Conservation (phyloP, 768 basidiomycete genomes). For the Leccinum uliginosum region DNA sequence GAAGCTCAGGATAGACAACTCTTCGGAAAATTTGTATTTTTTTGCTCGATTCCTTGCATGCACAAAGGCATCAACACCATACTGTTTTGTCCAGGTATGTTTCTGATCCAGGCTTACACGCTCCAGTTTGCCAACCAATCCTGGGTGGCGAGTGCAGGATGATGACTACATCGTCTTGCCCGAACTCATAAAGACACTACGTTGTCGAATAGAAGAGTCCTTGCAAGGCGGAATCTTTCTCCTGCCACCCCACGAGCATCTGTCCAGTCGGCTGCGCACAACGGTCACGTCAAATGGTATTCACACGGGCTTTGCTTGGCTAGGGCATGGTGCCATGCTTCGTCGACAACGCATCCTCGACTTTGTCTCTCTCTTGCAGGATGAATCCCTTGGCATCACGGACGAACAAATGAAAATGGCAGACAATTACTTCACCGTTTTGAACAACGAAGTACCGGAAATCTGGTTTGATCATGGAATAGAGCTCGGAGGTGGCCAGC, state of each 20-base stretch:
- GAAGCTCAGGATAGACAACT: conserved; percentile 53
- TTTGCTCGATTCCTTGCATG: conserved; percentile 61
- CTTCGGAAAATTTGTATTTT: conserved; percentile 54
- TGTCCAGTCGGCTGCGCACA: conserved; percentile 49
- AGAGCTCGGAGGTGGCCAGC: conserved; percentile 52
- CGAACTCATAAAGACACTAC: conserved; percentile 51
- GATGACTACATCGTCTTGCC: conserved; percentile 64
- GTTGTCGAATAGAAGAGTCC: conserved; percentile 32
- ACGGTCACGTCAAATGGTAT: conserved; percentile 34
- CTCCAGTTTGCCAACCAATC: not conserved
- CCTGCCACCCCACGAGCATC: conserved; percentile 57
- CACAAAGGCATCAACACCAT: conserved; percentile 42
- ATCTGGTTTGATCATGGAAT: conserved; percentile 64
- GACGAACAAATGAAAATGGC: conserved; percentile 58
- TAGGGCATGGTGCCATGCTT: conserved; percentile 61
- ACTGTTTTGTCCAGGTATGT: conserved; percentile 60
- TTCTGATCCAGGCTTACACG: not conserved
- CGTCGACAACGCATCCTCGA: conserved; percentile 37
- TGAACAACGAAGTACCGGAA: conserved; percentile 53
- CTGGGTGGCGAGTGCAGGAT: conserved; percentile 39
- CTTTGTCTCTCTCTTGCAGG: conserved; percentile 46
- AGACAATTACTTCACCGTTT: conserved; percentile 64
- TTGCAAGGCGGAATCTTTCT: conserved; percentile 41
- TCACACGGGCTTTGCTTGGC: conserved; percentile 60
- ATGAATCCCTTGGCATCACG: conserved; percentile 36